Conservation (phyloP, 192 early-diverging fungal genomes). For the Glomus cerebriforme region DNA sequence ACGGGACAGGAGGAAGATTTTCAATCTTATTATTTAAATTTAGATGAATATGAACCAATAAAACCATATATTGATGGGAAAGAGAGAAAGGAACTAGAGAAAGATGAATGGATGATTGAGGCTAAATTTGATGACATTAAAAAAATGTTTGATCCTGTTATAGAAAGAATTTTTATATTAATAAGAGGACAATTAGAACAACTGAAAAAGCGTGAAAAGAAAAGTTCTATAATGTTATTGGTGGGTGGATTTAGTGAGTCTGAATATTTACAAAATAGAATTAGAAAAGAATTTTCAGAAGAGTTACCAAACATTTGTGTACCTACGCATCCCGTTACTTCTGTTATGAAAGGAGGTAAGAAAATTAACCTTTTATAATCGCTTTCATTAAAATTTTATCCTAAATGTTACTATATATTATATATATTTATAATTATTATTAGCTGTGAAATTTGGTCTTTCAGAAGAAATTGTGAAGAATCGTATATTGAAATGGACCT, state of each 20-base stretch:
- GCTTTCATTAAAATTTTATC: background rate
- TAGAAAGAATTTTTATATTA: conserved; percentile 51
- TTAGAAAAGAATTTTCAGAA: conserved; percentile 47
- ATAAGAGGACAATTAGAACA: conserved; percentile 55
- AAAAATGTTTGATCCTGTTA: conserved; percentile 58
- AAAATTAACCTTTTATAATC: too few species aligned
- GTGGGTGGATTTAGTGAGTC: conserved; percentile 59
- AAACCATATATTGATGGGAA: background rate
- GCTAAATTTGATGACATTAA: conserved; percentile 44
- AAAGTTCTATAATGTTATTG: conserved; percentile 49
- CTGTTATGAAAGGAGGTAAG: conserved; percentile 52
- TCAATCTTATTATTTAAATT: background rate
- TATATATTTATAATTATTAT: too few species aligned
- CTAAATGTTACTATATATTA: background rate
- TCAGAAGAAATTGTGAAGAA: conserved; percentile 35
- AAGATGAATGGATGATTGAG: conserved; percentile 43
- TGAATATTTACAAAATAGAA: conserved; percentile 51
- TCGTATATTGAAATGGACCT: conserved; percentile 6
- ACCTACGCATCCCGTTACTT: conserved; percentile 48
- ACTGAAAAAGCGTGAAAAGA: conserved; percentile 37
- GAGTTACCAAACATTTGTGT: conserved; percentile 46
- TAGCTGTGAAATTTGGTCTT: conserved; percentile 54
- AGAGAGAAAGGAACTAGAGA: conserved; percentile 38
- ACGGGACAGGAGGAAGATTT: background rate
- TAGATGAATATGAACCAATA: background rate